Percentiles rank a stretch among this genome's conserved stretches.
These are phyloP conservation scores for Urochloa ruziziensis DNA, from an alignment of 176 grass and related monocot species.

Conservation along the genomic window DNA sequence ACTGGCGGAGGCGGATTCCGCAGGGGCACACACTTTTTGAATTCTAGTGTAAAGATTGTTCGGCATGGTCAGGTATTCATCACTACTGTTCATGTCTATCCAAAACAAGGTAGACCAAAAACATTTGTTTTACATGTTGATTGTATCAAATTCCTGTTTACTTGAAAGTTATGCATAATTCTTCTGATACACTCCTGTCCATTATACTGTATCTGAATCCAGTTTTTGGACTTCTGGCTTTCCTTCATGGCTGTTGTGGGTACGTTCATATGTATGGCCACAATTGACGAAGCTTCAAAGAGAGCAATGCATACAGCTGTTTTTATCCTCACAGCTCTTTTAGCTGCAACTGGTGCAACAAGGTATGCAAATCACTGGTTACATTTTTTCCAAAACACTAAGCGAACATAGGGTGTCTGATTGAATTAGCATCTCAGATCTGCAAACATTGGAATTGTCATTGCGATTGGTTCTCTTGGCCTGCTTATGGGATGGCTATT, in stretches of 20 bases:
- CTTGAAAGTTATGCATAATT: not conserved
- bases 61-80: constrained; percentile 4
- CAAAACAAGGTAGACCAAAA: not conserved
- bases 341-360: constrained; percentile 85
- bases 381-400: constrained; percentile 2
- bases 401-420: not conserved
- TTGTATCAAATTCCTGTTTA: not conserved
- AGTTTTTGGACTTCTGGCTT: constrained; percentile 99
- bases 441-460: constrained; percentile 80
- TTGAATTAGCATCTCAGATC: constrained; percentile 50
- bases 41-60: constrained; percentile 6
- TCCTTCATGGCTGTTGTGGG: constrained; percentile 97
- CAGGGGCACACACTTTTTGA: not conserved
- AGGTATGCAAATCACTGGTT: constrained; percentile 45
- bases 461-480: constrained; percentile 86
- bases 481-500: constrained; percentile 81
- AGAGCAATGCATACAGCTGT: constrained; percentile 79
- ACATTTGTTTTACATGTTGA: not conserved
- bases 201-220: constrained; percentile 24
- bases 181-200: constrained; percentile 12
- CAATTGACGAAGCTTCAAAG: constrained; percentile 86
- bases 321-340: constrained; percentile 90
- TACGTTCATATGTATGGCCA: constrained; percentile 95
- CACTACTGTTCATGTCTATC: not conserved
- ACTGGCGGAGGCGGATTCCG: too few species aligned